Percentiles rank a stretch among this genome's conserved stretches.
Conservation (phyloP, 2,329 filamentous ascomycete genomes). For the Aureobasidium namibiae region DNA sequence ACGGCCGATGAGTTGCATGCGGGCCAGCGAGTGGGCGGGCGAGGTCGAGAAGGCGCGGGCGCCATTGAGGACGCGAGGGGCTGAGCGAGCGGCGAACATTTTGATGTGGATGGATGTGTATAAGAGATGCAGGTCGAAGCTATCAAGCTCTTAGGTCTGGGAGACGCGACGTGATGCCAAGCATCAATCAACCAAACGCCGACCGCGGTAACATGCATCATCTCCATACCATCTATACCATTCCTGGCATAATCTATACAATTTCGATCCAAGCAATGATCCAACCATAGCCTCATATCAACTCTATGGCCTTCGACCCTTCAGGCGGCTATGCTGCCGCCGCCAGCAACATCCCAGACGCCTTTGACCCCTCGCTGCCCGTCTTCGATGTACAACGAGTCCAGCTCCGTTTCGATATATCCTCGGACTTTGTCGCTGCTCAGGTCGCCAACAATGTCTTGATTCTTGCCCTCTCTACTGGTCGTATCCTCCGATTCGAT, state of each 20-base stretch:
- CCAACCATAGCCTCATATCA: neutral
- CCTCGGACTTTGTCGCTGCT: constrained; percentile 90
- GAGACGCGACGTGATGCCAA: constrained; percentile 6
- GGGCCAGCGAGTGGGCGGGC: constrained; percentile 55
- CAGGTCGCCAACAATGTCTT: constrained; percentile 97
- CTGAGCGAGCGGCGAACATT: constrained; percentile 43
- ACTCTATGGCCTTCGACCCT: constrained; percentile 19
- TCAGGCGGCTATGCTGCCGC: constrained; percentile 22
- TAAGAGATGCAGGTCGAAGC: neutral
- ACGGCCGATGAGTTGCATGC: constrained; percentile 80
- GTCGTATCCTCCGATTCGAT: constrained; percentile 88
- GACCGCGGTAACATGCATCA: neutral
- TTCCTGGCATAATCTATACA: neutral
- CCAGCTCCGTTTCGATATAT: constrained; percentile 86
- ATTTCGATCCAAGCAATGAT: neutral
- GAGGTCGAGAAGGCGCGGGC: constrained; percentile 71
- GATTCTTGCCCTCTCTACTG: constrained; percentile 82
- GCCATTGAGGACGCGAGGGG: constrained; percentile 34
- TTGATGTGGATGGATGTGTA: neutral
- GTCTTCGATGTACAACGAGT: constrained; percentile 94
- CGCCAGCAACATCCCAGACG: constrained; percentile 12
- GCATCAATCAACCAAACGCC: constrained; percentile 5
- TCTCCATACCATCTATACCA: neutral
- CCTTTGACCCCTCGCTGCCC: constrained; percentile 46
- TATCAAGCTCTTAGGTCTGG: neutral